Base-by-base conservation (phyloP, 2,329 filamentous ascomycete species). In the Ambrosiella cleistominuta region DNA sequence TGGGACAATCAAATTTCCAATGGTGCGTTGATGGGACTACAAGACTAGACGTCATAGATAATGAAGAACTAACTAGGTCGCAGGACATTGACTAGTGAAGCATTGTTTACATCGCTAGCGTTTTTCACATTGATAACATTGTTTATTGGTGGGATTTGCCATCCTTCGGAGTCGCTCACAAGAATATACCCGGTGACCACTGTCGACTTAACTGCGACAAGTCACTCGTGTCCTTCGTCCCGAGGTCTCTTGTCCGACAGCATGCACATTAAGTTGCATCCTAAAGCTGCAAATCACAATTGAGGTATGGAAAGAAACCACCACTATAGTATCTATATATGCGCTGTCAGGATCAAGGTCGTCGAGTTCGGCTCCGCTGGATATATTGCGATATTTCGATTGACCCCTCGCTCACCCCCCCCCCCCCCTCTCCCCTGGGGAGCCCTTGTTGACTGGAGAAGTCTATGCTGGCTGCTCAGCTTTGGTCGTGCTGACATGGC, bases 341-440 rank as follows among this genome's bases (percentile, higher is more conserved):
- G 47, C 47, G 35, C 17, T 47, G 44, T 15, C n/a, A 47, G 44
- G 44, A 47, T 47, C 44, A 17, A 47, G 19, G 44, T 3, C n/a
- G 44, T 47, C 44, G 44, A 27, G 13, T 51, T 51, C 47, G 47
- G 47, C 47, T 51, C 47, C 47, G 11, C 35, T 51, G 19, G 27
- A 51, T 35, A n/a, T 27, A 51, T 51, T 51, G 17, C 47, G 47
- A 51, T 51, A 51, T 27, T 51, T 51, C 35, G 19, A 51, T 51
- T 51, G 47, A 51, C 15, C 47, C 47, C 47, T 4, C 47, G 44
- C 44, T 47, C 44, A 47, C 47, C 47, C 47, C 9, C 4, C 27
- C 47, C 47, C 47, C 9, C 4, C 27, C 27, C 27, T 51, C 47
- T 9, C 47, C n/a, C 19, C 47, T 19, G 12, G 45, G 12, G 45